A percentile compares a stretch with the other conserved stretches of the same genome.
These are phyloP conservation scores for Neonectria ditissima DNA, from an alignment of 2,329 filamentous ascomycete species.

Conservation along the genomic window DNA sequence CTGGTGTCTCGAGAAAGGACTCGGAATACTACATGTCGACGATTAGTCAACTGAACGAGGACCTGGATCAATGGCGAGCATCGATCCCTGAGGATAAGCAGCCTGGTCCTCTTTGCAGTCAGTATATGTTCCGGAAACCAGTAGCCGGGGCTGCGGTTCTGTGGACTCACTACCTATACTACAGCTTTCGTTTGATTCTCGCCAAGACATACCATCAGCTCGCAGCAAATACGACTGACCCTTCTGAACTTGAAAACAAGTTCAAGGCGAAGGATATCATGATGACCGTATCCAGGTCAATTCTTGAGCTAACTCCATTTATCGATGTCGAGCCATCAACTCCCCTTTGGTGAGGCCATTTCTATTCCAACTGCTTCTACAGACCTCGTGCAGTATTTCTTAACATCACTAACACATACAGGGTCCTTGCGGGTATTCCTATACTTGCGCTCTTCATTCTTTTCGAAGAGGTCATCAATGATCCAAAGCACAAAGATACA, in stretches of 20 bases:
- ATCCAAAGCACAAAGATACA: conserved; percentile 29
- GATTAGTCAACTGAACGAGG: conserved; percentile 27
- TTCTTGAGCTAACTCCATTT: conserved; percentile 36
- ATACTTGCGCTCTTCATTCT: conserved; percentile 37
- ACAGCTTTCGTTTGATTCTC: conserved; percentile 34
- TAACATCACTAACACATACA: conserved; percentile 9
- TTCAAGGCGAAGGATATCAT: conserved; percentile 21
- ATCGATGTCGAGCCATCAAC: conserved; percentile 38
- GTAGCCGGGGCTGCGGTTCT: conserved; percentile 23
- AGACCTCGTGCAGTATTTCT: background rate
- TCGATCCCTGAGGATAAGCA: conserved; percentile 28
- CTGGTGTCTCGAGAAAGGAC: conserved; percentile 27
- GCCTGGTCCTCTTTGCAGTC: conserved; percentile 2
- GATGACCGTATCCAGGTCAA: conserved; percentile 28
- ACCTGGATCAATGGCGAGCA: conserved; percentile 33
- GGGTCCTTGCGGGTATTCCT: conserved; percentile 38
- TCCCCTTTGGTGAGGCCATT: conserved; percentile 34
- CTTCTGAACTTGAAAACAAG: background rate
- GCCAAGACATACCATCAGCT: conserved; percentile 29
- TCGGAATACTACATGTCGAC: conserved; percentile 15
- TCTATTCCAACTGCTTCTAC: background rate
- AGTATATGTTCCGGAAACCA: conserved; percentile 16
- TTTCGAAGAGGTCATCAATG: conserved; percentile 38
- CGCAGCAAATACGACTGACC: background rate
- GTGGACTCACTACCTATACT: conserved; percentile 38